phyloP scores from a whole-genome alignment of 2,329 filamentous ascomycete species.

The Arthrinium puccinioides region DNA sequence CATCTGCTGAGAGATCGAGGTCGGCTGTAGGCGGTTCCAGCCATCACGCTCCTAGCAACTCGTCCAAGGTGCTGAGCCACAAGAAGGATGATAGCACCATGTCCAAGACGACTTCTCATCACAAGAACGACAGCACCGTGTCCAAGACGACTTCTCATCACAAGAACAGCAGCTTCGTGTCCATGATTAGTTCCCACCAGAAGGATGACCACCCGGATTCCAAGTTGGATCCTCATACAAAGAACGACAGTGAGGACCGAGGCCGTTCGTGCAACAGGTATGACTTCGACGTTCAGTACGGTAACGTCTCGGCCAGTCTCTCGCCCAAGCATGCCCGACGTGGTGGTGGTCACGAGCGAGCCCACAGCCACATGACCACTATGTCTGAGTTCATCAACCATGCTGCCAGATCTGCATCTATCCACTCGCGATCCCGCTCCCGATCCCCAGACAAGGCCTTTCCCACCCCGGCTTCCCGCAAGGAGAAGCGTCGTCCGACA shows the following conservation, averaged over 20 bases:
- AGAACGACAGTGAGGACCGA: not conserved
- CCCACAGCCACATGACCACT: conserved; percentile 14
- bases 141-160: too few relatives aligned
- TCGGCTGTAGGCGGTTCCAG: not conserved
- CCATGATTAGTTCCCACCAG: too few relatives aligned
- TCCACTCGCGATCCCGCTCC: not conserved
- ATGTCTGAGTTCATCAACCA: conserved; percentile 13
- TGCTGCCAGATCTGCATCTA: not conserved
- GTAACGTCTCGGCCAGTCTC: not conserved
- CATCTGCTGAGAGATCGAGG: not conserved
- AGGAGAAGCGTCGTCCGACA: conserved; percentile 8
- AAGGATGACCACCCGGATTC: not conserved
- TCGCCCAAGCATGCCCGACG: too few relatives aligned
- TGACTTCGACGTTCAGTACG: conserved; percentile 1
- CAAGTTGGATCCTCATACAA: not conserved
- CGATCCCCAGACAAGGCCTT: not conserved
- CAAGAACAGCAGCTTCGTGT: too few relatives aligned
- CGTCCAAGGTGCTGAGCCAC: not conserved
- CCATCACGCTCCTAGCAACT: not conserved
- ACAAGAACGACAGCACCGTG: too few relatives aligned
- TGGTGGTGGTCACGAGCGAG: not conserved
- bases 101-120: too few relatives aligned
- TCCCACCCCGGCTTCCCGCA: not conserved
- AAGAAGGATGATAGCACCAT: too few relatives aligned
- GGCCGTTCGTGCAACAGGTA: not conserved